A percentile compares a stretch with the other conserved stretches of the same genome.
Conservation (phyloP, 2,329 filamentous ascomycete genomes). For the Magnaporthales sp. region DNA sequence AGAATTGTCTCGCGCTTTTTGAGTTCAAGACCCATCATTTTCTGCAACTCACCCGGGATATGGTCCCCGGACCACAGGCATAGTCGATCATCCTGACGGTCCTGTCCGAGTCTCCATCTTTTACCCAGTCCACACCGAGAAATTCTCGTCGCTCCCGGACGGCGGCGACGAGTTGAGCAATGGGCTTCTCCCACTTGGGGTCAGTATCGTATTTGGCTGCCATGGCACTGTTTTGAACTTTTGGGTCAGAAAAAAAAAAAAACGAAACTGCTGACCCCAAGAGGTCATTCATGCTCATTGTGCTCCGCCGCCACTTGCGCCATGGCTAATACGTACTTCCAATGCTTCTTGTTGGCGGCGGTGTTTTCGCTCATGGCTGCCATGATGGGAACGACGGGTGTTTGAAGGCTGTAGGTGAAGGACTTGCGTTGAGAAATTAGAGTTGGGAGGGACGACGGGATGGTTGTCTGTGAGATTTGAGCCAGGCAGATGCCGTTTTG, state of each 20-base stretch:
- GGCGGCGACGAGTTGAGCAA: constrained; percentile 43
- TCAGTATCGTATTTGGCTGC: constrained; percentile 43
- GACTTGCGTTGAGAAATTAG: background rate
- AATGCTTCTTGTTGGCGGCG: constrained; percentile 29
- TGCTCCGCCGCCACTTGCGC: background rate
- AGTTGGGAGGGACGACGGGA: background rate
- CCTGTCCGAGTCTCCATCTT: constrained; percentile 24
- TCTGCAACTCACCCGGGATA: constrained; percentile 46
- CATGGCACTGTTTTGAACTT: constrained; percentile 31
- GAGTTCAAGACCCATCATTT: background rate
- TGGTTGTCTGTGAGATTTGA: background rate
- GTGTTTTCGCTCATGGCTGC: constrained; percentile 7
- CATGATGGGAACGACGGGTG: background rate
- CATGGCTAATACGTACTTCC: constrained; percentile 31
- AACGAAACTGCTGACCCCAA: too few species aligned
- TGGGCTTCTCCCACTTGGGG: constrained; percentile 41
- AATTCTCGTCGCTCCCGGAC: constrained; percentile 47
- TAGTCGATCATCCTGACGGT: constrained; percentile 59
- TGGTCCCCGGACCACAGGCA: constrained; percentile 62
- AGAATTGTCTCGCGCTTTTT: background rate
- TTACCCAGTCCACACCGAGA: constrained; percentile 50
- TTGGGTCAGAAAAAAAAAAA: background rate
- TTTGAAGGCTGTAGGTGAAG: background rate
- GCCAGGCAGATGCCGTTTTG: background rate
- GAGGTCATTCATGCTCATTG: background rate